Evolutionary conservation across 2,329 filamentous ascomycete species (phyloP), one percentile per base, ranked within the genome.

Genomic region (Fonsecaea multimorphosa): DNA sequence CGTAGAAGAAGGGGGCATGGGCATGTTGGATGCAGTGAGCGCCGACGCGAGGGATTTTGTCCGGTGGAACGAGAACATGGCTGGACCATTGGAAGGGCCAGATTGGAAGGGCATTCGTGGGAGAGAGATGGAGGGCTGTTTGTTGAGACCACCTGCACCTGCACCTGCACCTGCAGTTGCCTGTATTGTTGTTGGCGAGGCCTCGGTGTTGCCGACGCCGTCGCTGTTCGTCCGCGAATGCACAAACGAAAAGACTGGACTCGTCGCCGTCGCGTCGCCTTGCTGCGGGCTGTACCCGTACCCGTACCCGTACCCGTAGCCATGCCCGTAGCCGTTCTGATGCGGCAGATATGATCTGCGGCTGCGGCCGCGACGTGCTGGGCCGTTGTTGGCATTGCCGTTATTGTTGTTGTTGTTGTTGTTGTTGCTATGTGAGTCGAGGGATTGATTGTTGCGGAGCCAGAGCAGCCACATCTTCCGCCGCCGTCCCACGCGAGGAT

Each of bases 391-490:
- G 22, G 19, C 24, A 8, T 24, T 12, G 36, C 19, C 36, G 22
- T 44, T 49, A 8, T 24, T 12, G 19, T 49, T 11, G 22, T 49
- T 24, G n/a, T 16, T 60, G 16, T 29, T 52, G 27, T 14, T 58
- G 38, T 31, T 16, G 46, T 27, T 60, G 58, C 12, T 19, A 24
- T 24, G 44, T 14, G 44, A 14, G n/a, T 58, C 53, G 27, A 19
- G 22, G 14, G 55, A 24, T 40, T 72, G 69, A 32, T 59, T 58
- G 53, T 70, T 70, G 38, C 70, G 68, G 9, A 72, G 67, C 70
- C 71, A 72, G 52, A 72, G 63, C 14, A 72, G 68, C 68, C 68
- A 73, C 51, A 63, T 55, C 52, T 71, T 72, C 14, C 71, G 61
- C n/a, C 68, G 65, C 6, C 64, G 66, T 12, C 71, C 70, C 19